Base-by-base conservation (phyloP, 2,329 filamentous ascomycete genomes). In the Juglanconis sp. region DNA sequence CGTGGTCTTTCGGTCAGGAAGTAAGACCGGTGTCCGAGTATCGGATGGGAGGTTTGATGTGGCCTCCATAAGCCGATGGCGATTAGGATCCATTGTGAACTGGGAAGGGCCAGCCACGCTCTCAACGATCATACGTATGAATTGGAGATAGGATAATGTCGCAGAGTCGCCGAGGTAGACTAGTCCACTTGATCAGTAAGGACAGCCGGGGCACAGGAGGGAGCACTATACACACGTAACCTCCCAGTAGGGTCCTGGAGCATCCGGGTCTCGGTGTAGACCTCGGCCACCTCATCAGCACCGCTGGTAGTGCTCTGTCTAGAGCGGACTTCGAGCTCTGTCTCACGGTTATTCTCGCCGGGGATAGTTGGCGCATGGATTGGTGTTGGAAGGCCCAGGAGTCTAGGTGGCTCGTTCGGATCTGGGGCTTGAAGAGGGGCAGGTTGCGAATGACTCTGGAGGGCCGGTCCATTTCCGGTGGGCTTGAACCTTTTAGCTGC, bases 91-190 rank as follows among this genome's bases (percentile, higher is more conserved):
- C 54, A 75, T 69, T 1, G 84, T 87, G 65, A 88, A 88, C 0
- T 77, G 71, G 3, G 84, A 87, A 0, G 74, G 68, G 0, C 85
- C 85, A 17, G 76, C 76, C 35, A 78, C 77, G 8, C 73, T 81
- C 64, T 84, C 80, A 4, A 88, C 83, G 65, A 87, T 81, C 72
- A 83, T 81, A 9, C 85, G 81, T 17, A 88, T 79, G 49, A 85
- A 73, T 59, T 87, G 82, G 3, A 88, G 73, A 65, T 84, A 87
- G 0, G 85, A 85, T 5, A 87, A 73, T 0, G 83, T 83, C 1
- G 84, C 84, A 2, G 86, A 84, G 64, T 87, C 83, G n/a, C 86
- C 85, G 62, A 87, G 77, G 63, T 87, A 87, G 31, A 85, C 82
- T 84, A 36, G 1, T 35, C 24, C 1, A 55, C 46, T 61, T 61